A percentile compares a stretch with the other conserved stretches of the same genome.
Conservation (phyloP, 495 filamentous ascomycete species). For the Poronia punctata region DNA sequence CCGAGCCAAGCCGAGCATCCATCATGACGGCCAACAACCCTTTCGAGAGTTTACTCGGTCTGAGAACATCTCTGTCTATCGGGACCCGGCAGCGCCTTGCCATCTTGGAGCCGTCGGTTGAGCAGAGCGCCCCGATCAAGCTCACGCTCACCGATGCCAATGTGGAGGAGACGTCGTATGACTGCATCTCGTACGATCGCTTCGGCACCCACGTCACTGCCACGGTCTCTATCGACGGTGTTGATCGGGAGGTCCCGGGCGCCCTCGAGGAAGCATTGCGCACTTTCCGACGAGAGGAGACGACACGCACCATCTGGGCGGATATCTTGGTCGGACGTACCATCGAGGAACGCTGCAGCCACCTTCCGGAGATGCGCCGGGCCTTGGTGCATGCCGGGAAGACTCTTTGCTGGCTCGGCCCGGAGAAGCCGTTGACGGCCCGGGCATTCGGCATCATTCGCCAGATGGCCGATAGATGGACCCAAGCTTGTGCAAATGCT, state of each 20-base stretch:
- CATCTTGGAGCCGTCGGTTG: conserved; percentile 13
- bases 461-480: conserved; percentile 12
- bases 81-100: too few relatives aligned
- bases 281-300: conserved; percentile 17
- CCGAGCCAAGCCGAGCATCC: too few relatives aligned
- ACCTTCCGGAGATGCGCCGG: conserved; percentile 6
- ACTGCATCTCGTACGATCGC: conserved; percentile 23
- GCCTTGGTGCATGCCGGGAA: conserved; percentile 16
- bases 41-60: background rate
- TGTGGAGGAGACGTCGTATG: conserved; percentile 17
- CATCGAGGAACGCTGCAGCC: conserved; percentile 14
- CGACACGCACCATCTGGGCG: conserved; percentile 19
- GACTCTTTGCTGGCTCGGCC: conserved; percentile 21
- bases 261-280: conserved; percentile 15
- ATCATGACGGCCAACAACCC: conserved; percentile 2
- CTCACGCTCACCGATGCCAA: conserved; percentile 12
- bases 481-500: conserved; percentile 3
- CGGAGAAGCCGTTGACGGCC: conserved; percentile 8
- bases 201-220: background rate
- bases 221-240: conserved; percentile 11
- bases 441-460: conserved; percentile 14
- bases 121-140: conserved; percentile 14
- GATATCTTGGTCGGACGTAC: conserved; percentile 19
- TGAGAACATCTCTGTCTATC: background rate
- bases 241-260: conserved; percentile 10